phyloP scores from a whole-genome alignment of 2,329 filamentous ascomycete genomes.

The Sphaerulina musiva region DNA sequence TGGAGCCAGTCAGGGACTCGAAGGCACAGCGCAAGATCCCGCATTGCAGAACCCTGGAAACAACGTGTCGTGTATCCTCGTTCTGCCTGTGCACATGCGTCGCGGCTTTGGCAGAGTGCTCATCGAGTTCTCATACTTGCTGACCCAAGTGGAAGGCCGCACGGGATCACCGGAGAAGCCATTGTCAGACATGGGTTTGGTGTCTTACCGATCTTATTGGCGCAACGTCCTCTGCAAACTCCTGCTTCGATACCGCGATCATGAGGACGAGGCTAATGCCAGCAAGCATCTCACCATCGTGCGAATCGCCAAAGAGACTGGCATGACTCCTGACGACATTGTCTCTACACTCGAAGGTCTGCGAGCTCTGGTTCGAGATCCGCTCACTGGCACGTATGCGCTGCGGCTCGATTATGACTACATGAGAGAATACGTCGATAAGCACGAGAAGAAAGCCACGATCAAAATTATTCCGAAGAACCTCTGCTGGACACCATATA shows the following conservation, averaged over 20 bases:
- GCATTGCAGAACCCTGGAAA: conserved; percentile 48
- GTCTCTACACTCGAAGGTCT: conserved; percentile 88
- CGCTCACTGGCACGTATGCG: conserved; percentile 79
- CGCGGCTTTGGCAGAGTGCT: conserved; percentile 95
- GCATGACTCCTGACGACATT: conserved; percentile 93
- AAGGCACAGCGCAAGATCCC: conserved; percentile 26
- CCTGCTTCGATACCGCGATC: conserved; percentile 56
- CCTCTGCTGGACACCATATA: conserved; percentile 91
- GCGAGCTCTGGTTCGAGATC: conserved; percentile 81
- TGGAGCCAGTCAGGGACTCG: conserved; percentile 13
- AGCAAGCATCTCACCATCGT: conserved; percentile 44
- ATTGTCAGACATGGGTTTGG: conserved; percentile 92
- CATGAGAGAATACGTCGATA: conserved; percentile 78
- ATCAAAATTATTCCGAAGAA: conserved; percentile 73
- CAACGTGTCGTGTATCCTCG: conserved; percentile 95
- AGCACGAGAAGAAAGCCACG: conserved; percentile 84
- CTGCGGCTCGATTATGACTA: conserved; percentile 80
- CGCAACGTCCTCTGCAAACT: conserved; percentile 81
- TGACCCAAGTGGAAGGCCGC: conserved; percentile 87
- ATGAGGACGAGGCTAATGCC: conserved; percentile 21
- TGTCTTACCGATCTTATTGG: conserved; percentile 98
- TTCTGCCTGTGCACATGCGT: conserved; percentile 90
- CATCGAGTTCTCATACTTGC: conserved; percentile 96
- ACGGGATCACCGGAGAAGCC: conserved; percentile 96
- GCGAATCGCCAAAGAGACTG: conserved; percentile 77